Base-by-base conservation (phyloP, 1,139 yeast genomes). In the Debaryomyces singareniensis region DNA sequence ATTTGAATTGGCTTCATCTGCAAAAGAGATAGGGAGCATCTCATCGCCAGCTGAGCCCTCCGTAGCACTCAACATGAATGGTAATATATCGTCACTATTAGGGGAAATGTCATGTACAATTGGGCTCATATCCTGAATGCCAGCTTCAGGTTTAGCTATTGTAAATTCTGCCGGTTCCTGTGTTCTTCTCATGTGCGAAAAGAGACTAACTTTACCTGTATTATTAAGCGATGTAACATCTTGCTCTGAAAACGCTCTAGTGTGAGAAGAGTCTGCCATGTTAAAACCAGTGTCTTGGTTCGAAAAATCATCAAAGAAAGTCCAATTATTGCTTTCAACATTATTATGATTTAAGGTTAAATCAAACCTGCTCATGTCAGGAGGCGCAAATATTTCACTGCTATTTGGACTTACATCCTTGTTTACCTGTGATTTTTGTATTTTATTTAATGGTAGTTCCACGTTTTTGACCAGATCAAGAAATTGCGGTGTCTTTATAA, bases 161-260 rank as follows among this genome's bases (percentile, higher is more conserved):
- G 29, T 15, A n/a, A 13, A 18, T 15, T 20, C 15, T 4, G 24
- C 25, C 3, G 16, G 29, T 1, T n/a, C 25, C 15, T 29, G 28
- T 1, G 26, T 21, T 13, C 24, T 18, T 11, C 24, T 30, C 16
- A 27, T 22, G 25, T 36, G 39, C 11, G 29, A 32, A 25, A 36
- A 36, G 11, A 36, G 26, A 3, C 34, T 30, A 5, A 36, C 25
- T 31, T 41, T 30, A 26, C 30, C 20, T 34, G 29, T 32, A 10
- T 31, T 20, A 22, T 38, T 31, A 28, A 30, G 41, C 25, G 42
- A 45, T 2, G 48, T 44, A 36, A 57, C 47, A 39, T 55, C 56
- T 10, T 62, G 62, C 5, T 45, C 54, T 2, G 61, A 54, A 25
- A 44, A 45, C 9, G 61, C 55, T 26, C 58, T 46, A 3, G 32